phyloP scores from a whole-genome alignment of 2,329 filamentous ascomycete genomes.

The Metarhizium sp. region DNA sequence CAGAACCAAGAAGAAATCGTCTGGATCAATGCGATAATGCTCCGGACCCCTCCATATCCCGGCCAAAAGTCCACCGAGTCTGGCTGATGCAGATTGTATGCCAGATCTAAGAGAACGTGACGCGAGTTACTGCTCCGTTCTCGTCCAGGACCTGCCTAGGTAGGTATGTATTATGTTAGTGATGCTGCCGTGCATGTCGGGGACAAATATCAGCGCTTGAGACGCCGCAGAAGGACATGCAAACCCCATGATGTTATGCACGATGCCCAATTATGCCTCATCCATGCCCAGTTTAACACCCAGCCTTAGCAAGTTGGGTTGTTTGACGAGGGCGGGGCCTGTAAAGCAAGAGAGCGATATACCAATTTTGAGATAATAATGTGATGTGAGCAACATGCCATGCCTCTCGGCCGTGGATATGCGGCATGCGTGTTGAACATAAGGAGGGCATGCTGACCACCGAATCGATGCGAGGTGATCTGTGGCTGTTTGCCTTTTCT shows the following conservation, averaged over 20 bases:
- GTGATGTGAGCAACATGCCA: neutral
- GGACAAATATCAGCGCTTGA: neutral
- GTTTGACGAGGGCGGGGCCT: neutral
- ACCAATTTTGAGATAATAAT: neutral
- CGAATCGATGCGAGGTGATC: neutral
- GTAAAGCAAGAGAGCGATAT: neutral
- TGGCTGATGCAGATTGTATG: neutral
- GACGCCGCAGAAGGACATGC: neutral
- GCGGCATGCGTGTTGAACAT: slow-evolving; percentile 2
- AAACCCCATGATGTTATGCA: neutral
- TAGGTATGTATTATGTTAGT: too few relatives aligned
- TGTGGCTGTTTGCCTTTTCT: neutral
- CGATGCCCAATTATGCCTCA: neutral
- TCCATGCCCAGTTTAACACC: neutral
- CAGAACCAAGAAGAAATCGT: neutral
- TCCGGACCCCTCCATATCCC: neutral
- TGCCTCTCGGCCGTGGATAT: neutral
- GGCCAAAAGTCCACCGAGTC: neutral
- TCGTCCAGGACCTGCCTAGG: neutral
- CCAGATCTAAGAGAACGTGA: neutral
- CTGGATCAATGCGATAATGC: neutral
- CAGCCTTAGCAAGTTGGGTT: neutral
- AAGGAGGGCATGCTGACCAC: neutral
- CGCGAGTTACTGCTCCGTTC: neutral
- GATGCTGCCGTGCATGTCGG: too few relatives aligned